A percentile compares a stretch with the other conserved stretches of the same genome.
Evolutionary conservation across 1,284 basidiomycete species (phyloP).

Genomic region (Grifola frondosa): DNA sequence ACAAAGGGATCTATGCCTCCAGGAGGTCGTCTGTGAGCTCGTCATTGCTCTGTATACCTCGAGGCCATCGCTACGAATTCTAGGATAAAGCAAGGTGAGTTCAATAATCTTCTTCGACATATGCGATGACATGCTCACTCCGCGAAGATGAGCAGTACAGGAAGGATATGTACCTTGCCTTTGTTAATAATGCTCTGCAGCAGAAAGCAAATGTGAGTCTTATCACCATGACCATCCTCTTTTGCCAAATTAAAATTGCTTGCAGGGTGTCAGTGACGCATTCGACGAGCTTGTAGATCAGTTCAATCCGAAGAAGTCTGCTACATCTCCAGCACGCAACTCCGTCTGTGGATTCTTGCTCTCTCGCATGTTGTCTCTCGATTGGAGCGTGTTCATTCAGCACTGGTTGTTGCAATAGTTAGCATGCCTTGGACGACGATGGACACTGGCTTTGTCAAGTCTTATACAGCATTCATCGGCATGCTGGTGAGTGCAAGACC

Average conservation of each 20-base stretch:
- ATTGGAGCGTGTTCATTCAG: slow-evolving; percentile 77
- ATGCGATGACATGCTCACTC: not conserved
- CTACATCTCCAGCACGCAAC: slow-evolving; percentile 49
- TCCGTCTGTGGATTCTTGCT: slow-evolving; percentile 72
- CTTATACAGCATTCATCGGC: slow-evolving; percentile 86
- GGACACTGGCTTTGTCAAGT: slow-evolving; percentile 80
- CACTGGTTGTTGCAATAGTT: slow-evolving; percentile 87
- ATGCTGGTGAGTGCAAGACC: slow-evolving; percentile 93
- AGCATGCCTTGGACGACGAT: slow-evolving; percentile 90
- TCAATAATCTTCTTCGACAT: not conserved
- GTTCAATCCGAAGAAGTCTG: slow-evolving; percentile 55
- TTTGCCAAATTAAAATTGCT: not conserved
- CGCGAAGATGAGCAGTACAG: slow-evolving; percentile 62
- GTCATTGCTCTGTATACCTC: slow-evolving; percentile 37
- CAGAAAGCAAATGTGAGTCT: slow-evolving; percentile 68
- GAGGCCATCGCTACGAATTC: slow-evolving; percentile 76
- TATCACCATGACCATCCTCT: no score
- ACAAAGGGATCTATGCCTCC: slow-evolving; percentile 38
- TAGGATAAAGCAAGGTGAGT: slow-evolving; percentile 57
- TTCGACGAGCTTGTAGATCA: slow-evolving; percentile 74
- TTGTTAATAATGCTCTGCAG: slow-evolving; percentile 79
- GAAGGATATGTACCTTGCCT: slow-evolving; percentile 84
- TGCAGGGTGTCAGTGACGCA: slow-evolving; percentile 61
- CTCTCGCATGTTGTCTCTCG: slow-evolving; percentile 80
- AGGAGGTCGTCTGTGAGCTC: slow-evolving; percentile 32